Evolutionary conservation across 192 early-diverging fungal genomes (phyloP).

Genomic region (Entrophospora sp.): DNA sequence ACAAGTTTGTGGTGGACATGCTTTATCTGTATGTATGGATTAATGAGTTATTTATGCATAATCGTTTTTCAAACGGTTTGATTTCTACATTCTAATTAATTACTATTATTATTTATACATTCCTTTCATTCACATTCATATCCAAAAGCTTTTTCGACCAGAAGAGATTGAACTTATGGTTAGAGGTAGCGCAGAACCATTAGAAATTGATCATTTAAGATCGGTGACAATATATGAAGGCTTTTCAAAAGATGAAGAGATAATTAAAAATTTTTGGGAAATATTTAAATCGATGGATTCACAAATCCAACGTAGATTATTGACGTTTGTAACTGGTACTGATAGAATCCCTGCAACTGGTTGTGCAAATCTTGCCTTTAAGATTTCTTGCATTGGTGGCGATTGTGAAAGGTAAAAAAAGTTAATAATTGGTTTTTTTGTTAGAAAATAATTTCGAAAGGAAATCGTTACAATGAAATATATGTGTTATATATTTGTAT

Average conservation of each 20-base stretch:
- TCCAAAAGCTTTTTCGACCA: slow-evolving; percentile 62
- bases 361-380: slow-evolving; percentile 51
- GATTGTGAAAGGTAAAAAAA: slow-evolving; percentile 29
- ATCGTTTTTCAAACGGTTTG: too few species aligned
- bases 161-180: slow-evolving; percentile 90
- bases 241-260: slow-evolving; percentile 45
- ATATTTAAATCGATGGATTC: slow-evolving; percentile 60
- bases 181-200: slow-evolving; percentile 67
- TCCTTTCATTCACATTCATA: too few species aligned
- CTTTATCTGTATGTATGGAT: slow-evolving; percentile 45
- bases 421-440: not conserved
- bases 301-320: slow-evolving; percentile 57
- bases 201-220: slow-evolving; percentile 47
- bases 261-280: slow-evolving; percentile 68
- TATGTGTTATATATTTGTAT: not conserved
- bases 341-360: slow-evolving; percentile 84
- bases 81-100: too few species aligned
- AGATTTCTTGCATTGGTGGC: slow-evolving; percentile 62
- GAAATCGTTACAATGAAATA: too few species aligned
- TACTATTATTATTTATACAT: not conserved
- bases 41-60: not conserved
- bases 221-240: slow-evolving; percentile 51
- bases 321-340: slow-evolving; percentile 88
- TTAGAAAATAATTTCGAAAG: not conserved
- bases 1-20: slow-evolving; percentile 80